phyloP scores from a whole-genome alignment of 352 stramenopile genomes.

The Pythium coloratum region DNA sequence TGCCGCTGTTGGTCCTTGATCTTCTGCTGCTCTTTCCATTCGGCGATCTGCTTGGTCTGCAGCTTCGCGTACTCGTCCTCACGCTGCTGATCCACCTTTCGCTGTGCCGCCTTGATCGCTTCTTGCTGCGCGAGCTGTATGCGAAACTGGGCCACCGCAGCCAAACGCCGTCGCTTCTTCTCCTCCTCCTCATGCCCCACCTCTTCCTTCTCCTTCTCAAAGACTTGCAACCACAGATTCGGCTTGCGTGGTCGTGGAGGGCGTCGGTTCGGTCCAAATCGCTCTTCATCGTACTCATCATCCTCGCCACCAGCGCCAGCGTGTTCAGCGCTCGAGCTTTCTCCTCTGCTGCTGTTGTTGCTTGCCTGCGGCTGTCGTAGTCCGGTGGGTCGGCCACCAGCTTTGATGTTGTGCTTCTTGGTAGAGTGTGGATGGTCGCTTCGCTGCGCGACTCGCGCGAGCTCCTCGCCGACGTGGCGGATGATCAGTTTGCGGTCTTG shows the following conservation, averaged over 20 bases:
- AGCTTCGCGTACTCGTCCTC: slow-evolving; percentile 39
- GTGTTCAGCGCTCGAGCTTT: background rate
- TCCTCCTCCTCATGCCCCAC: slow-evolving; percentile 56
- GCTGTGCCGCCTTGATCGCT: slow-evolving; percentile 33
- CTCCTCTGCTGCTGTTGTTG: background rate
- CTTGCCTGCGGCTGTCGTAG: background rate
- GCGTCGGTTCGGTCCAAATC: slow-evolving; percentile 47
- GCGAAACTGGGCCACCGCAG: slow-evolving; percentile 40
- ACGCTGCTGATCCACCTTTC: slow-evolving; percentile 30
- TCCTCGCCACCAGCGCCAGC: background rate
- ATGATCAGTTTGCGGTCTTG: slow-evolving; percentile 51
- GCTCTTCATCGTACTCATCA: slow-evolving; percentile 65
- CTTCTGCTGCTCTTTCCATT: slow-evolving; percentile 45
- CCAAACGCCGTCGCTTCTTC: slow-evolving; percentile 38
- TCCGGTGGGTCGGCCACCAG: background rate
- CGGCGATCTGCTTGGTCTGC: slow-evolving; percentile 40
- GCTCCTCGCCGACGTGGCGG: slow-evolving; percentile 61
- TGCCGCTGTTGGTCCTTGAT: slow-evolving; percentile 34
- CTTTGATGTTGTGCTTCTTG: slow-evolving; percentile 6
- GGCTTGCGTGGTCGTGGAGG: slow-evolving; percentile 45
- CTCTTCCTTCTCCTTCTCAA: slow-evolving; percentile 56
- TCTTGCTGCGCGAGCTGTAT: slow-evolving; percentile 48
- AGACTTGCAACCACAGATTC: slow-evolving; percentile 65
- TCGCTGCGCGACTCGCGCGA: slow-evolving; percentile 45
- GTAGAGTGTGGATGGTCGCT: slow-evolving; percentile 13